Percentiles rank a stretch among this genome's conserved stretches.
phyloP scores from a whole-genome alignment of 2,329 filamentous ascomycete genomes.

The Aspergillus calidoustus region DNA sequence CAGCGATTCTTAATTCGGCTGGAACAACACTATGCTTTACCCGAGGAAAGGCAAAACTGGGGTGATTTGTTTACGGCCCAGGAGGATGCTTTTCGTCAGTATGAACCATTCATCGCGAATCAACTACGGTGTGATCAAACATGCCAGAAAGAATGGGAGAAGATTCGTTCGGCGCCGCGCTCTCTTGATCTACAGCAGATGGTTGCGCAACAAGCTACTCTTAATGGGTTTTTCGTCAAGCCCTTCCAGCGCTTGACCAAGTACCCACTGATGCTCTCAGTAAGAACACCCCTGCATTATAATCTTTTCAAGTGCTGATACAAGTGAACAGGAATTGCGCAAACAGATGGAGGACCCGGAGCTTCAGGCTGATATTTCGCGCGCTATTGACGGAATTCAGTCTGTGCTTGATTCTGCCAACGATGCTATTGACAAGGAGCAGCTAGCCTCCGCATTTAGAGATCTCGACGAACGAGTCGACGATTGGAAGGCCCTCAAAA shows the following conservation, averaged over 20 bases:
- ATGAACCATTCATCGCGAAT: slow-evolving; percentile 96
- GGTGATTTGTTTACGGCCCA: slow-evolving; percentile 86
- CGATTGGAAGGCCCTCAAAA: slow-evolving; percentile 93
- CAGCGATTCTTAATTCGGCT: slow-evolving; percentile 92
- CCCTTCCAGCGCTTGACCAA: slow-evolving; percentile 95
- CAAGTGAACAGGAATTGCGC: slow-evolving; percentile 68
- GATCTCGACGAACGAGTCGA: slow-evolving; percentile 84
- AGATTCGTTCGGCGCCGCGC: slow-evolving; percentile 72
- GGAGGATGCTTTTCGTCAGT: slow-evolving; percentile 87
- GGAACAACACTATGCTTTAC: slow-evolving; percentile 89
- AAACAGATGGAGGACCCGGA: slow-evolving; percentile 80
- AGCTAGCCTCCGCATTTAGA: slow-evolving; percentile 79
- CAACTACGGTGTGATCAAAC: slow-evolving; percentile 86
- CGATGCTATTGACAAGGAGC: slow-evolving; percentile 85
- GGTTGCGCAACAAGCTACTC: slow-evolving; percentile 81
- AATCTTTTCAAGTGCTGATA: not conserved
- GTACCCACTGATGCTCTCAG: slow-evolving; percentile 87
- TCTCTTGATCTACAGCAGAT: slow-evolving; percentile 71
- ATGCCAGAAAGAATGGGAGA: slow-evolving; percentile 85
- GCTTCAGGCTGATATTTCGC: slow-evolving; percentile 71
- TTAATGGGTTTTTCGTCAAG: slow-evolving; percentile 92
- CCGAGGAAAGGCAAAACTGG: slow-evolving; percentile 81
- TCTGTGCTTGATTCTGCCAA: slow-evolving; percentile 84
- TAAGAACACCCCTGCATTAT: slow-evolving; percentile 44
- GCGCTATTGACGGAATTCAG: slow-evolving; percentile 80